Evolutionary conservation across 176 grass and related monocot species (phyloP), one percentile per base, ranked within the genome.

Genomic region (Juncus effusus): DNA sequence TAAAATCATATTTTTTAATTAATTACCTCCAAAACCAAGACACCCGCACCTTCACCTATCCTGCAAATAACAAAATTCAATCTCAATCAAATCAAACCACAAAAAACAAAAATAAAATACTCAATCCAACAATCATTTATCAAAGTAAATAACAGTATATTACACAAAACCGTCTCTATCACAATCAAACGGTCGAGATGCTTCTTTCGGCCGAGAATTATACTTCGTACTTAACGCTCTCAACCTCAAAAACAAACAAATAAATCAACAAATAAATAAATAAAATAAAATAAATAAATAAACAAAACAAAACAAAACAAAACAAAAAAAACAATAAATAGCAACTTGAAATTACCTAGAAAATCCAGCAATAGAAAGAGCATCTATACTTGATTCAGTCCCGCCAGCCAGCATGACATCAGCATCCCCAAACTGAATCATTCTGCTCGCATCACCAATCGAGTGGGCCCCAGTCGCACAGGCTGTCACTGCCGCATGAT

Each of bases 111-210:
- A 41, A 2, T 28, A 63, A 51, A 65, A 39, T 3, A 74, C 3
- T 7, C 15, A 13, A 36, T 42, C 8, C 63, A 60, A 37, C 28
- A 0, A 4, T 50, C 28, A 16, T 12, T 13, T 40, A 58, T 2
- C 2, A 54, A 10, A 68, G 76, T 62, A 11, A 16, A 65, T 28
- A 38, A 42, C 51, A 38, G 70, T 63, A 36, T 58, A 79, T 40
- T 97, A 97, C 88, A 92, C 93, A 79, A 97, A 92, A 76, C 93
- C 93, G 86, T 97, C 93, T 91, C 93, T 89, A 68, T 82, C 77
- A 14, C 85, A 89, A 82, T 97, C 88, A 80, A 97, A 97, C 10
- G 88, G 93, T 39, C 88, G 86, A 38, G 93, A 97, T 74, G 88
- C 81, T 58, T 60, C 71, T 56, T 86, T 51, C 6, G 88, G 93